A percentile compares a stretch with the other conserved stretches of the same genome.
phyloP scores from a whole-genome alignment of 2,329 filamentous ascomycete species.

The Beauveria brongniartii region DNA sequence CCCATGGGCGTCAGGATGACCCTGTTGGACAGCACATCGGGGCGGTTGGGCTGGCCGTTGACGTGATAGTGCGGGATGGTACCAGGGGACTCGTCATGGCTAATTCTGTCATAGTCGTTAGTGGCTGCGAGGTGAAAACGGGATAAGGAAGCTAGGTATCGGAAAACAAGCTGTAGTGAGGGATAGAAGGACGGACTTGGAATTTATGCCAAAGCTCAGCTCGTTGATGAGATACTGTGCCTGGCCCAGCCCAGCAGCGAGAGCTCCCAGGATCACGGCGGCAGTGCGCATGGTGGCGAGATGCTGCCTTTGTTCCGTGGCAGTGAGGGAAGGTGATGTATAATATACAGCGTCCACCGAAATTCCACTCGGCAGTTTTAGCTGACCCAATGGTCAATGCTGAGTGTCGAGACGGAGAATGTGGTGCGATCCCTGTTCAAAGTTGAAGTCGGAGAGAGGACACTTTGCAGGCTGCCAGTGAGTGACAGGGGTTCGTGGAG shows the following conservation, averaged over 20 bases:
- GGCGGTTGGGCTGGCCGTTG: slow-evolving; percentile 44
- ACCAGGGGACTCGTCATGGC: slow-evolving; percentile 43
- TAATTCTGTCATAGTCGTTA: slow-evolving; percentile 44
- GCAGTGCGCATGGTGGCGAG: slow-evolving; percentile 3
- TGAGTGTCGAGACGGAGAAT: not conserved
- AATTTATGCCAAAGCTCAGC: slow-evolving; percentile 69
- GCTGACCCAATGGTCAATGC: not conserved
- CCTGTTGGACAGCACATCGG: slow-evolving; percentile 75
- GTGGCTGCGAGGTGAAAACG: not conserved
- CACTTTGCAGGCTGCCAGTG: slow-evolving; percentile 5
- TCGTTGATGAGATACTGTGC: slow-evolving; percentile 63
- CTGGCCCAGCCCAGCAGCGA: slow-evolving; percentile 41
- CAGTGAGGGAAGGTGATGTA: not conserved
- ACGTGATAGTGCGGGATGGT: slow-evolving; percentile 47
- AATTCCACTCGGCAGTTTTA: not conserved
- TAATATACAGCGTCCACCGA: not conserved
- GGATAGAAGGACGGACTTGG: slow-evolving; percentile 37
- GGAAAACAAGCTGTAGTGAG: not conserved
- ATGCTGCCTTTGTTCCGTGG: not conserved
- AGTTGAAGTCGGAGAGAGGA: not conserved
- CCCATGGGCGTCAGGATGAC: slow-evolving; percentile 83
- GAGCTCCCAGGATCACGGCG: slow-evolving; percentile 12
- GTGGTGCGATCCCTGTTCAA: not conserved
- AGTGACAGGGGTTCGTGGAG: not conserved
- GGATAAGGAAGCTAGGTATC: not conserved